These are phyloP conservation scores for Aureobasidium sp. DNA, from an alignment of 2,329 filamentous ascomycete species.

Conservation along the genomic window DNA sequence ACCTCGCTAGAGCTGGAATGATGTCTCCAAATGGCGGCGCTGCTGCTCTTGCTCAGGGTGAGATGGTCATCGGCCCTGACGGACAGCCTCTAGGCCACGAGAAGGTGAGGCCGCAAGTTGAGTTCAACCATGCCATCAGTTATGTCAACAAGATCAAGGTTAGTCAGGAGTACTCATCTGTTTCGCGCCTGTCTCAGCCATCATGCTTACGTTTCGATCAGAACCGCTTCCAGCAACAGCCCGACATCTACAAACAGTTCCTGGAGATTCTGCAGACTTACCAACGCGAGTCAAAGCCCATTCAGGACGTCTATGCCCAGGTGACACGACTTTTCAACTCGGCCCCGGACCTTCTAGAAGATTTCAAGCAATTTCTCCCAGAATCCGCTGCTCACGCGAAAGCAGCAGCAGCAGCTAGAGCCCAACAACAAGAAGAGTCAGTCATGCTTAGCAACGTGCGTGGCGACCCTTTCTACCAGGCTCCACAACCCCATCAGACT, in stretches of 20 bases:
- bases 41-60: slow-evolving; percentile 46
- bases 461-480: slow-evolving; percentile 40
- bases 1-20: slow-evolving; percentile 38
- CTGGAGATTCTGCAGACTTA: slow-evolving; percentile 97
- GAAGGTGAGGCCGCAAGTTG: slow-evolving; percentile 77
- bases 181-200: not conserved
- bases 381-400: slow-evolving; percentile 70
- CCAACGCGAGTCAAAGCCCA: slow-evolving; percentile 94
- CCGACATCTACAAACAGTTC: slow-evolving; percentile 99
- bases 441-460: slow-evolving; percentile 57
- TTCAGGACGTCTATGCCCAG: slow-evolving; percentile 95
- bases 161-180: slow-evolving; percentile 25
- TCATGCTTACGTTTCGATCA: slow-evolving; percentile 30
- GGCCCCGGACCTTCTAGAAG: slow-evolving; percentile 88
- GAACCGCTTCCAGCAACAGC: slow-evolving; percentile 94
- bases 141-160: slow-evolving; percentile 99
- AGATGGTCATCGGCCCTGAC: slow-evolving; percentile 45
- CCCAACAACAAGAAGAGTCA: slow-evolving; percentile 59
- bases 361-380: slow-evolving; percentile 97
- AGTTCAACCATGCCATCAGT: slow-evolving; percentile 98
- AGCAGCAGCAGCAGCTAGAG: slow-evolving; percentile 47
- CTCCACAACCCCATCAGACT: slow-evolving; percentile 40
- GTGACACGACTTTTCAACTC: slow-evolving; percentile 90
- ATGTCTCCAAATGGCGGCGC: slow-evolving; percentile 34
- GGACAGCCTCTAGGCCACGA: slow-evolving; percentile 58